Conservation (phyloP, 2,329 filamentous ascomycete genomes). For the Neonectria faginata region DNA sequence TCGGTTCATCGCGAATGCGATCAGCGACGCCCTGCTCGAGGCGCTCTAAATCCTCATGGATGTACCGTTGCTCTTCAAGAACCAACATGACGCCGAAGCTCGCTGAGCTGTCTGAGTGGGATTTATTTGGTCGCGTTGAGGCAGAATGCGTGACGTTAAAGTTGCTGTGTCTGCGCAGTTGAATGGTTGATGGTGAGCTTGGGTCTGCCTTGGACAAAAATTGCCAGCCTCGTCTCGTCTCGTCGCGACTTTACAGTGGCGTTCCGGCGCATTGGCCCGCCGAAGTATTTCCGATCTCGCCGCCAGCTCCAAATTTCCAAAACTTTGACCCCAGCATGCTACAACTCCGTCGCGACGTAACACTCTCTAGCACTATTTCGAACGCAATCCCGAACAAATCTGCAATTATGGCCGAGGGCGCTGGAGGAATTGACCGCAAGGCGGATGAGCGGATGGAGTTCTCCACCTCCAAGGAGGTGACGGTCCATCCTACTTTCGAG, state of each 20-base stretch:
- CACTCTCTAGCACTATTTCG: constrained; percentile 12
- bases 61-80: constrained; percentile 90
- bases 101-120: neutral
- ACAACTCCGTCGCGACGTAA: constrained; percentile 32
- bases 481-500: constrained; percentile 92
- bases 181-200: constrained; percentile 8
- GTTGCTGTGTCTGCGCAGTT: neutral
- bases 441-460: constrained; percentile 98
- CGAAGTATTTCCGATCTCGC: constrained; percentile 49
- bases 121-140: neutral
- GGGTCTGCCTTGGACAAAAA: constrained; percentile 38
- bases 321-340: constrained; percentile 42
- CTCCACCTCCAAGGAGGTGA: constrained; percentile 97
- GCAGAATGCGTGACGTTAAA: constrained; percentile 3
- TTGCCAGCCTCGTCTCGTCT: constrained; percentile 45
- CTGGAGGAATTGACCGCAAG: constrained; percentile 83
- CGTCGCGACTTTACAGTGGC: constrained; percentile 45
- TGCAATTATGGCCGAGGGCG: constrained; percentile 85
- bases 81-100: constrained; percentile 73
- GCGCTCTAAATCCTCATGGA: constrained; percentile 96
- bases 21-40: constrained; percentile 94
- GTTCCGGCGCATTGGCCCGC: constrained; percentile 33
- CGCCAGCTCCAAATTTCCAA: constrained; percentile 40
- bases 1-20: constrained; percentile 87
- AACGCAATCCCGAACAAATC: constrained; percentile 18